A percentile compares a stretch with the other conserved stretches of the same genome.
Evolutionary conservation across 129 eudicot species (phyloP).

Genomic region (Helianthus annuus): DNA sequence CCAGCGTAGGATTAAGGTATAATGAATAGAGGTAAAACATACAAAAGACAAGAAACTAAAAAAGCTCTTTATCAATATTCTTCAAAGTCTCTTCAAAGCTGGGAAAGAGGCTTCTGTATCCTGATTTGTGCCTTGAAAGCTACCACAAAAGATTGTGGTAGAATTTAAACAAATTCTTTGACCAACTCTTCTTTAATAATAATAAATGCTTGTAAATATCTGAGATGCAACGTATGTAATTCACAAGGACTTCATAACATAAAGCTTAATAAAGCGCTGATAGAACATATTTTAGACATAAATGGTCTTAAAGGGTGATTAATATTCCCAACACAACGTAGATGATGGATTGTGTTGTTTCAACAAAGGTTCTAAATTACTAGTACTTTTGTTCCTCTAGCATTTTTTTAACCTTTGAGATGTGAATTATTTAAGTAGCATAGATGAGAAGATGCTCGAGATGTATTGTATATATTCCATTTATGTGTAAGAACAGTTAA

Average conservation of each 20-base stretch:
- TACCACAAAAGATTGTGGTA: background rate
- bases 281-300: background rate
- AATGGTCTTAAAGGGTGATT: background rate
- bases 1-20: background rate
- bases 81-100: conserved; percentile 1
- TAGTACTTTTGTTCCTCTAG: no score
- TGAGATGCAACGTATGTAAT: background rate
- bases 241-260: conserved; percentile 2
- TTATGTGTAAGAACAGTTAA: no score
- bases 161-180: background rate
- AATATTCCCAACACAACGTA: no score
- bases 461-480: no score
- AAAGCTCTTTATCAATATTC: background rate
- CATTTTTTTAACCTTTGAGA: no score
- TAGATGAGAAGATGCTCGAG: no score
- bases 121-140: background rate
- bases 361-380: no score
- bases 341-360: no score
- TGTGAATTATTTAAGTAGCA: no score
- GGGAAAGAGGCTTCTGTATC: background rate
- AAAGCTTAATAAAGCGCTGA: background rate
- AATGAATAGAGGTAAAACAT: background rate
- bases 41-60: background rate
- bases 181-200: background rate
- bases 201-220: background rate